These are phyloP conservation scores for Hygrophorus pudorinus DNA, from an alignment of 768 basidiomycete species.

Conservation along the genomic window DNA sequence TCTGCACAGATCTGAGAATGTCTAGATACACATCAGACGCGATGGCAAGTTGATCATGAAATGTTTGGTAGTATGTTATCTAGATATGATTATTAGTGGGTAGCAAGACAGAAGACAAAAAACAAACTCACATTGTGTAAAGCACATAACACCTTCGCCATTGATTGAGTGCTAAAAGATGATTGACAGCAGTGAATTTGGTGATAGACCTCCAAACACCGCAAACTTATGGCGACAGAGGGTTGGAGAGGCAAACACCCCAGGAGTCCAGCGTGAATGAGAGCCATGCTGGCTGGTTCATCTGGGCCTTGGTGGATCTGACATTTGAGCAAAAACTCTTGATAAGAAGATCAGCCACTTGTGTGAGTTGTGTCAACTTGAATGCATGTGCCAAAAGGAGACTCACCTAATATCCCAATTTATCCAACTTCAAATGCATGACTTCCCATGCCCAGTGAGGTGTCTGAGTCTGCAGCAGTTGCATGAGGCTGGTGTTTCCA, in stretches of 20 bases:
- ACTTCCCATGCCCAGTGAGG: too few species aligned
- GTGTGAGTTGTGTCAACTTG: too few species aligned
- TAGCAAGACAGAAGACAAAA: not conserved
- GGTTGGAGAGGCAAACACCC: not conserved
- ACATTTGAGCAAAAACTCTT: too few species aligned
- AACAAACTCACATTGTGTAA: constrained; percentile 12
- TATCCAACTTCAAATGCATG: too few species aligned
- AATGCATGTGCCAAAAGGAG: too few species aligned
- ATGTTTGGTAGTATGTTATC: constrained; percentile 16
- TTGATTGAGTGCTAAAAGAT: constrained; percentile 17
- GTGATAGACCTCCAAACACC: constrained; percentile 8
- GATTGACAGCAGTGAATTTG: constrained; percentile 9
- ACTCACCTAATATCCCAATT: too few species aligned
- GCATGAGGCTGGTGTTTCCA: not conserved
- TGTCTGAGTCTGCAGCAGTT: too few species aligned
- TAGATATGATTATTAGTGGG: constrained; percentile 7
- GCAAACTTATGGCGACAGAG: constrained; percentile 1
- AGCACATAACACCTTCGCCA: constrained; percentile 18
- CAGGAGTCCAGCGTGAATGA: constrained; percentile 2
- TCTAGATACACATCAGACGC: constrained; percentile 27
- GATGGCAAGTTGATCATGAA: constrained; percentile 17
- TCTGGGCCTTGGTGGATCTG: too few species aligned
- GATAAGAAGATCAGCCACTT: too few species aligned
- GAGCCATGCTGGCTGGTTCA: not conserved
- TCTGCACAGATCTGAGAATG: constrained; percentile 14